Evolutionary conservation across 1,284 basidiomycete genomes (phyloP), one percentile per base, ranked within the genome.

Genomic region (Cutaneotrichosporon daszewskae): DNA sequence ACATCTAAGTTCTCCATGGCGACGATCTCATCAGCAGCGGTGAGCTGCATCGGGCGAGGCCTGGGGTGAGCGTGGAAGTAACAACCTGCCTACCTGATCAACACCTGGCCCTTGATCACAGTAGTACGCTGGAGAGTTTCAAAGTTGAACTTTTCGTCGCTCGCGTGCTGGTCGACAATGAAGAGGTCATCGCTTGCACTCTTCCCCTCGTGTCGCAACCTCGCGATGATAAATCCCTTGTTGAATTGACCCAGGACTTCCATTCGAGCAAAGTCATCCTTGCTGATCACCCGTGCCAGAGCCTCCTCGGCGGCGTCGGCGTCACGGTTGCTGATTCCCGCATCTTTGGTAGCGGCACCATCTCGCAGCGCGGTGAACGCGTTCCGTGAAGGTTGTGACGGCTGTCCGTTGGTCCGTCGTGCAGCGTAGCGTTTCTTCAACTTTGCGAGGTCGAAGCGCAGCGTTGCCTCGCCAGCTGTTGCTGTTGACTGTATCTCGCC

Each of bases 111-210:
- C 54, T 86, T 79, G 44, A 99, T 92, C 45, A 77, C 79, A 3
- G 91, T 95, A 20, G 83, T 87, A 48, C 79, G 77, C 68, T 97
- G 94, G 47, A 98, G 71, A 3, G 80, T 85, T 75, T 99, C 94
- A 65, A 97, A 98, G 44, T 52, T 98, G 74, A 85, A 97, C 74
- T 98, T 98, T 71, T 98, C 95, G 68, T 99, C 94, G 14, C 74
- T 73, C 2, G 77, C 77, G 61, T 79, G 74, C 59, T 75, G 74
- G 47, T 71, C 69, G 18, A 97, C 79, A 55, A 98, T 92, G 70
- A 97, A 96, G 35, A 98, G 73, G 59, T 95, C 90, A 59, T 94
- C 89, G 66, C 80, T 74, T 19, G 24, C 53, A n/a, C 24, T 20
- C 3, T 20, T 6, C 5, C 47, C 58, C 1, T 55, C 56, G 31